Percentiles rank a stretch among this genome's conserved stretches.
phyloP scores from a whole-genome alignment of 768 basidiomycete species.

The Clitopilus hobsonii region DNA sequence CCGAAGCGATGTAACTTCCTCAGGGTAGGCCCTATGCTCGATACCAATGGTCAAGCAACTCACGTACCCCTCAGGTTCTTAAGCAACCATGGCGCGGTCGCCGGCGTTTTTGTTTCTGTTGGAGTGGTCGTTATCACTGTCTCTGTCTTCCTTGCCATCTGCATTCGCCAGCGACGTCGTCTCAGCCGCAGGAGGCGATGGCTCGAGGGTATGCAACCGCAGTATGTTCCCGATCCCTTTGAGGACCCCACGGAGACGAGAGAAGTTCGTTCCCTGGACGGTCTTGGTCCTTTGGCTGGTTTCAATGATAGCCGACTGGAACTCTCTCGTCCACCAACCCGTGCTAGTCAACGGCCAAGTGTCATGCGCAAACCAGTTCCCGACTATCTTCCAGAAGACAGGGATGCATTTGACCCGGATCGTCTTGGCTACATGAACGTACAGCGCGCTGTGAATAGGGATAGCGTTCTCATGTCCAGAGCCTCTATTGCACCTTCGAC shows the following conservation, averaged over 20 bases:
- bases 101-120: conserved; percentile 68
- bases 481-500: conserved; percentile 37
- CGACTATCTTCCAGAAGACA: not conserved
- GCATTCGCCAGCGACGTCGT: conserved; percentile 38
- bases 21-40: conserved; percentile 17
- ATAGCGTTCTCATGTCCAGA: conserved; percentile 10
- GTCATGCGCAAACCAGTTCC: not conserved
- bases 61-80: conserved; percentile 44
- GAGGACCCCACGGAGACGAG: not conserved
- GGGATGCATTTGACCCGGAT: not conserved
- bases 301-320: not conserved
- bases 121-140: conserved; percentile 47
- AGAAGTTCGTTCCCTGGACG: not conserved
- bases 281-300: not conserved
- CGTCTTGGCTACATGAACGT: conserved; percentile 4
- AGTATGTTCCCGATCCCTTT: conserved; percentile 32
- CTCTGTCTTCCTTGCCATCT: conserved; percentile 27
- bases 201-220: conserved; percentile 30
- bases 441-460: conserved; percentile 7
- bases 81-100: conserved; percentile 61
- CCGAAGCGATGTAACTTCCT: conserved; percentile 11
- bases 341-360: not conserved
- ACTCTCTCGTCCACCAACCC: not conserved
- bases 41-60: not conserved
- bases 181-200: conserved; percentile 29